These are phyloP conservation scores for Sporisorium reilianum DNA, from an alignment of 1,284 basidiomycete species.

Conservation along the genomic window DNA sequence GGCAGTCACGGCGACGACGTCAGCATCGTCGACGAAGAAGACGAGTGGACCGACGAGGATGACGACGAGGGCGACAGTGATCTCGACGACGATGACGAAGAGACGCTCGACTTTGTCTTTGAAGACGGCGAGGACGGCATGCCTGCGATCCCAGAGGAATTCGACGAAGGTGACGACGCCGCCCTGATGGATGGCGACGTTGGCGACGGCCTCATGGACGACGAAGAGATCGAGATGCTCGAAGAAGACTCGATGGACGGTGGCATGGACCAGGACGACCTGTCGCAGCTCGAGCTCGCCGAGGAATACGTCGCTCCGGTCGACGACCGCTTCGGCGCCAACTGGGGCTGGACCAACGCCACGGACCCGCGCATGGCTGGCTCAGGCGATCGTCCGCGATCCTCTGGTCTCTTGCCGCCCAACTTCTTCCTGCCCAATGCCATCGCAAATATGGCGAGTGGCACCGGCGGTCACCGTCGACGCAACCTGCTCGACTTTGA, in stretches of 20 bases:
- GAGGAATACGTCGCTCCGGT: conserved; percentile 50
- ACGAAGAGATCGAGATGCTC: conserved; percentile 53
- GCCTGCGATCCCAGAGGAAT: conserved; percentile 34
- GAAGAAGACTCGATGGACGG: conserved; percentile 57
- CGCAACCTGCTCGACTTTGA: conserved; percentile 49
- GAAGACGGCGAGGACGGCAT: conserved; percentile 45
- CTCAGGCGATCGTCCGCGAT: conserved; percentile 28
- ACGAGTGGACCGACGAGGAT: conserved; percentile 64
- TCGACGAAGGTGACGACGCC: conserved; percentile 41
- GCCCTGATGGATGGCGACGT: conserved; percentile 36
- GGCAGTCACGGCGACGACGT: conserved; percentile 38
- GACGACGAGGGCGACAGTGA: conserved; percentile 45
- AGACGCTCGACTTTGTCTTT: conserved; percentile 70
- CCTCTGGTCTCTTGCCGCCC: conserved; percentile 41
- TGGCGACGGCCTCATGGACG: conserved; percentile 39
- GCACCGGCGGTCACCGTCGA: conserved; percentile 41
- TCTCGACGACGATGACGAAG: conserved; percentile 72
- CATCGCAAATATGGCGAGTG: conserved; percentile 26
- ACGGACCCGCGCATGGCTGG: conserved; percentile 23
- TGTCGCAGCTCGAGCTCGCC: conserved; percentile 61
- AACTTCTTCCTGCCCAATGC: conserved; percentile 56
- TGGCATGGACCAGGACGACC: conserved; percentile 53
- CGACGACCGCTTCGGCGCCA: conserved; percentile 67
- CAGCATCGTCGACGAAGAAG: conserved; percentile 71
- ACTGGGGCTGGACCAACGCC: conserved; percentile 64